Conservation (phyloP, 805 yeast species). For the Sugiyamaella qingdaonensis region DNA sequence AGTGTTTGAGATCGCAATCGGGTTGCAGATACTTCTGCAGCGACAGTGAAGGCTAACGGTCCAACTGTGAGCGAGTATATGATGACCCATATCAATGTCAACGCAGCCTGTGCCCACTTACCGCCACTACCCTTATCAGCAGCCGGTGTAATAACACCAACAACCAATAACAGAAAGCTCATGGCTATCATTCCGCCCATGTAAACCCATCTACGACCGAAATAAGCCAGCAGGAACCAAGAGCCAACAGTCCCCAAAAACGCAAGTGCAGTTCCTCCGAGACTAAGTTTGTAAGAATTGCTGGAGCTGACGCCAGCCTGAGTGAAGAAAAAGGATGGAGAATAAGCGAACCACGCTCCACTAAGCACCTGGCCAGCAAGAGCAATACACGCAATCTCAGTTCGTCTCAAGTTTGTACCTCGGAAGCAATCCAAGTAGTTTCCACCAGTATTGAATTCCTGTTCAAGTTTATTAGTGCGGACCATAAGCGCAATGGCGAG, state of each 20-base stretch:
- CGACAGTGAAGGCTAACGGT: conserved; percentile 38
- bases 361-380: conserved; percentile 40
- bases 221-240: conserved; percentile 20
- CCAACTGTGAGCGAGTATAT: conserved; percentile 42
- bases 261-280: conserved; percentile 44
- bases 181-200: conserved; percentile 35
- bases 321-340: conserved; percentile 15
- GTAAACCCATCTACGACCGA: conserved; percentile 25
- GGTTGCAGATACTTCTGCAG: conserved; percentile 32
- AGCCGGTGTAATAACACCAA: conserved; percentile 33
- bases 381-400: conserved; percentile 44
- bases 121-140: conserved; percentile 20
- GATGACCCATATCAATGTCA: conserved; percentile 20
- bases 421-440: conserved; percentile 43
- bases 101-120: conserved; percentile 10
- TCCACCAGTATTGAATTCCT: conserved; percentile 26
- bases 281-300: conserved; percentile 41
- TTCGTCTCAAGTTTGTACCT: conserved; percentile 46
- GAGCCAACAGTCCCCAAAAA: conserved; percentile 37
- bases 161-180: conserved; percentile 36
- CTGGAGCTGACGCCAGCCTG: conserved; percentile 36
- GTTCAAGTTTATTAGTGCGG: conserved; percentile 38
- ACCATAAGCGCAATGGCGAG: conserved; percentile 31
- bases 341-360: too few species aligned
- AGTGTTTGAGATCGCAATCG: conserved; percentile 41